A percentile compares a stretch with the other conserved stretches of the same genome.
phyloP scores from a whole-genome alignment of 768 basidiomycete genomes.

The Lentinula sp. region DNA sequence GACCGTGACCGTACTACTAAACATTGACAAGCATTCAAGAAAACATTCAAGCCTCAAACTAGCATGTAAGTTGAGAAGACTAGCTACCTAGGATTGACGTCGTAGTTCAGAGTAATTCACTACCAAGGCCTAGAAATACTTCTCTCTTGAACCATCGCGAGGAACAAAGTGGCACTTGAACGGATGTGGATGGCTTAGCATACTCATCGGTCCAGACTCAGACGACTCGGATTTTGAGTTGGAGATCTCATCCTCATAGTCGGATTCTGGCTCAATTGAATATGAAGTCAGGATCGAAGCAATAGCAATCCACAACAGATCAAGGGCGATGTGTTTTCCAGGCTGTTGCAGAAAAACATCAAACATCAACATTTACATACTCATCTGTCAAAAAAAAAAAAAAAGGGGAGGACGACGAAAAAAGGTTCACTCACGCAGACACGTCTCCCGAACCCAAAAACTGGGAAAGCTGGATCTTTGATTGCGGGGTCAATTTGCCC shows the following conservation, averaged over 20 bases:
- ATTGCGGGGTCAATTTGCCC: background rate
- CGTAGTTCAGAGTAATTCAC: no score
- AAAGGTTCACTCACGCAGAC: background rate
- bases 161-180: conserved; percentile 5
- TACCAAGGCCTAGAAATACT: background rate
- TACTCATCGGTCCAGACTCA: background rate
- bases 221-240: background rate
- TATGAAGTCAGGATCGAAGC: conserved; percentile 10
- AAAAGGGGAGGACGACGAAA: no score
- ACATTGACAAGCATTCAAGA: no score
- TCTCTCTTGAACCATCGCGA: conserved; percentile 1
- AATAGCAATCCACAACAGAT: conserved; percentile 9
- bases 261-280: conserved; percentile 6
- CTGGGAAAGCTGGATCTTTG: background rate
- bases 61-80: no score
- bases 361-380: no score
- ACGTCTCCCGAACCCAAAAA: conserved; percentile 4
- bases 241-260: background rate
- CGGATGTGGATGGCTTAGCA: background rate
- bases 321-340: conserved; percentile 9
- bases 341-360: background rate
- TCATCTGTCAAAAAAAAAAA: no score
- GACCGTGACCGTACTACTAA: no score
- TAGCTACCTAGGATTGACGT: no score
- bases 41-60: no score